phyloP scores from a whole-genome alignment of 148 eudicot genomes.

The Heliamphora exappendiculata region DNA sequence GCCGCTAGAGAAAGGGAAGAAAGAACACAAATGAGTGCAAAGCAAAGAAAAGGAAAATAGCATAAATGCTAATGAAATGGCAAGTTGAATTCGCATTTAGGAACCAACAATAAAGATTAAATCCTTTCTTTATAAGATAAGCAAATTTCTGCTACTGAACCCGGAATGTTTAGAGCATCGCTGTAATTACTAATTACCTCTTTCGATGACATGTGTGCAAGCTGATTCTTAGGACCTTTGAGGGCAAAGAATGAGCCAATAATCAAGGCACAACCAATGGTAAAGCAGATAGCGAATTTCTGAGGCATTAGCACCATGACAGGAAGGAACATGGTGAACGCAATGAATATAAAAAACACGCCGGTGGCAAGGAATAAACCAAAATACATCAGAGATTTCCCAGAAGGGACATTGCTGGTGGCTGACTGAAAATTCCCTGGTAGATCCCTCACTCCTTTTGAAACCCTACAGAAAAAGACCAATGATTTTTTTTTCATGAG shows the following conservation, averaged over 20 bases:
- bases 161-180: not conserved
- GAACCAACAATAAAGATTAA: not conserved
- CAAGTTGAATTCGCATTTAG: not conserved
- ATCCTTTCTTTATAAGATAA: not conserved
- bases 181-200: conserved; percentile 43
- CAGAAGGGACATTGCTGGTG: conserved; percentile 50
- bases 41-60: not conserved
- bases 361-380: conserved; percentile 47
- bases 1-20: conserved; percentile 30
- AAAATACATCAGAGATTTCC: conserved; percentile 46
- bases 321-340: conserved; percentile 57
- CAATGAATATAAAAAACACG: conserved; percentile 47
- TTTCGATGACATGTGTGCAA: conserved; percentile 46
- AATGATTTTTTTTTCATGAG: not conserved
- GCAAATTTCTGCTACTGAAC: not conserved
- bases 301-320: conserved; percentile 64
- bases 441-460: conserved; percentile 48
- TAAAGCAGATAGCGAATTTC: conserved; percentile 58
- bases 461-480: conserved; percentile 24
- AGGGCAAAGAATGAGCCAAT: conserved; percentile 59
- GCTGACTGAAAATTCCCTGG: conserved; percentile 49
- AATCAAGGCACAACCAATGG: conserved; percentile 46
- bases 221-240: conserved; percentile 51
- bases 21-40: not conserved
- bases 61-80: not conserved